Base-by-base conservation (phyloP, 1,284 basidiomycete species). In the Rhizopogon parksii region DNA sequence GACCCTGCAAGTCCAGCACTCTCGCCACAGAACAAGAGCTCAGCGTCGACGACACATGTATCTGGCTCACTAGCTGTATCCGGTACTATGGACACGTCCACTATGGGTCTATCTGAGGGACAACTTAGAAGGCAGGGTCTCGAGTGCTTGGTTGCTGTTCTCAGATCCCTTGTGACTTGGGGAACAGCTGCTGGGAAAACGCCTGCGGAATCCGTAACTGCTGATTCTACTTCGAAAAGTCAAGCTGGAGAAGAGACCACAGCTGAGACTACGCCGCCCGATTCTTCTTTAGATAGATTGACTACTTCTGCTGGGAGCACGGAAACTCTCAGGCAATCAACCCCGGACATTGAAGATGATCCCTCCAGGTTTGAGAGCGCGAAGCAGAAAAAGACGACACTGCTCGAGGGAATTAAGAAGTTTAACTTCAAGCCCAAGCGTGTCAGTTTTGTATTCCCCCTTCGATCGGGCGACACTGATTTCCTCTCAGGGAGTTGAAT, bases 381-480 rank as follows among this genome's bases (percentile, higher is more conserved):
- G 27, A 99, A 97, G 69, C 89, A 94, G 70, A 90, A 93, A 72
- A 99, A 99, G 75, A 99, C 91, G 34, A 93, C 89, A 1, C 70
- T 99, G 27, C 71, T 96, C 40, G 96, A 99, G 65, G 97, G 95
- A 27, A 91, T 99, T 67, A 93, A 88, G 69, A 93, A 93, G 68
- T 99, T 99, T 74, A 99, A 99, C 71, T 95, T 89, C 74, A 99
- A 98, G 71, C 95, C 96, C 9, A 97, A 96, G 70, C 79, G 85
- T 59, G 91, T 89, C 60, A 36, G 74, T 68, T 27, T 17, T 25
- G 39, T 7, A 17, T 25, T 49, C 3, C 47, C 17, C 32, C 50
- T 32, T 17, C 30, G 34, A 19, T 12, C 35, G 35, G 34, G 36
- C 11, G 25, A 7, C 36, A 46, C 8, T 50, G 47, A 45, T 57